Evolutionary conservation across 208 protist species (phyloP).

Genomic region (Tritrichomonas foetus): DNA sequence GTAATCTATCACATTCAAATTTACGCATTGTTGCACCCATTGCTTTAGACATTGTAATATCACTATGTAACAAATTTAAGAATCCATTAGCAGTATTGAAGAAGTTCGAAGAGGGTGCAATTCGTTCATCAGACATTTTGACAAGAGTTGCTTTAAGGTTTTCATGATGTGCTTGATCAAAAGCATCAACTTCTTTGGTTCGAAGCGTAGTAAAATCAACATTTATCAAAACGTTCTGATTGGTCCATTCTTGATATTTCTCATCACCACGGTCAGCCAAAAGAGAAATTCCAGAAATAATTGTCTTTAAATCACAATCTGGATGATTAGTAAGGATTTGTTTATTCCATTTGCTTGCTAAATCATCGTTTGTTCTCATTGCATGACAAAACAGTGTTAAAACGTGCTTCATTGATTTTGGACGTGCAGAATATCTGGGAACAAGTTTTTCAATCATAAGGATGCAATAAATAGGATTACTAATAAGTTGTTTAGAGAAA

Average conservation of each 20-base stretch:
- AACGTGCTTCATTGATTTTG: not conserved
- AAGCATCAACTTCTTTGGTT: not conserved
- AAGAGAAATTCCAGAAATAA: not conserved
- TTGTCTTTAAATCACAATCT: not conserved
- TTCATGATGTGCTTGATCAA: not conserved
- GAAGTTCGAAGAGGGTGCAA: not conserved
- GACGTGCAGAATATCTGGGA: not conserved
- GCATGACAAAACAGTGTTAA: not conserved
- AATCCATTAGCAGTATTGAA: not conserved
- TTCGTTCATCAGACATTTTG: not conserved
- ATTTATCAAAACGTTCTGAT: too few relatives aligned
- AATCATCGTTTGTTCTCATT: not conserved
- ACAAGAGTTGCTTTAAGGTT: not conserved
- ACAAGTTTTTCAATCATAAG: not conserved
- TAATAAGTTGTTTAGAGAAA: not conserved
- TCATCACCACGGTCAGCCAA: not conserved
- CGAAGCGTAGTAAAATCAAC: too few relatives aligned
- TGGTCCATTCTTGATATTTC: not conserved
- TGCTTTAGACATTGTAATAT: not conserved
- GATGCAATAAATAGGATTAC: not conserved
- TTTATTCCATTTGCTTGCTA: not conserved
- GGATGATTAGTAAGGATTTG: not conserved
- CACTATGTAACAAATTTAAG: not conserved
- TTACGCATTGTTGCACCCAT: not conserved
- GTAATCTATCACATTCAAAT: not conserved